Evolutionary conservation across 2,329 filamentous ascomycete genomes (phyloP), one percentile per base, ranked within the genome.

Genomic region (Paraconiothyrium brasiliense): DNA sequence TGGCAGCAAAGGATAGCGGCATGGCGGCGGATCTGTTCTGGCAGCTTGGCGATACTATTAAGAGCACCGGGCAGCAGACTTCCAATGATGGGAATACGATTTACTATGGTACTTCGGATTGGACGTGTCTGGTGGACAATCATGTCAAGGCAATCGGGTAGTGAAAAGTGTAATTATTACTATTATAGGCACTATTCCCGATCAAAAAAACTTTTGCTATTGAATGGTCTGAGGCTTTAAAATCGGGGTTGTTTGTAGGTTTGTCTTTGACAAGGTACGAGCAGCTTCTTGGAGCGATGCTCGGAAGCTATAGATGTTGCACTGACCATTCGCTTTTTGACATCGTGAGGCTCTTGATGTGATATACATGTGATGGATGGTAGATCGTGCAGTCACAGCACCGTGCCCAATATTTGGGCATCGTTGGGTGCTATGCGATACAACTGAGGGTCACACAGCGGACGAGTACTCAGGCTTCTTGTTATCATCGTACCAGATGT

Each of bases 21-120:
- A 76, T 77, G 67, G 75, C 71, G 13, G 72, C 41, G 7, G 74
- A 77, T 60, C n/a, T 70, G 50, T 77, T 77, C 58, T 77, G 75
- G 75, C 73, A 78, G 46, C 58, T 74, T 41, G 75, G 75, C 3
- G 73, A 74, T 48, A 68, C 59, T 14, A 48, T 74, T 5, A 57
- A 59, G 43, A 68, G 62, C 27, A 69, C 67, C 7, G 68, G 69
- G 16, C 57, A 67, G 58, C 44, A 71, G 59, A 75, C 73, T 32
- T 57, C 64, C 56, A 67, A 76, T 58, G 74, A 78, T 67, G 71
- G 72, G 32, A 59, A 76, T 58, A 77, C 74, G 5, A 70, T 76
- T 20, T 77, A 73, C 48, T 71, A 75, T 54, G 64, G 66, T 6
- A 69, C 62, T 27, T 55, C 54, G 22, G 68, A 78, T 51, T 78